phyloP scores from a whole-genome alignment of 2,329 filamentous ascomycete species.

The Cadophora gregata region DNA sequence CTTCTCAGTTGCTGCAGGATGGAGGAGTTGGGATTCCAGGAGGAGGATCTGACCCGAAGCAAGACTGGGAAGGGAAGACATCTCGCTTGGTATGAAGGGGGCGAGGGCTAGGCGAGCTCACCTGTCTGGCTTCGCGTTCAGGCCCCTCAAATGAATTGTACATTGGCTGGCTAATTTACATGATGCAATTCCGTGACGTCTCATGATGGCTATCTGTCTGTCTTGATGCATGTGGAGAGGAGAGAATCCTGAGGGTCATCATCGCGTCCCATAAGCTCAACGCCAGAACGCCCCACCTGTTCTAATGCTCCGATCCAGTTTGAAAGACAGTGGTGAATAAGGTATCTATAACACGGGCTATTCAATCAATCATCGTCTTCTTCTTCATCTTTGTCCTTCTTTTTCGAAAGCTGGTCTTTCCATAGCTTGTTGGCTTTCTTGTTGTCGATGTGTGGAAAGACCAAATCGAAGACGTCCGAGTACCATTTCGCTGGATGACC shows the following conservation, averaged over 20 bases:
- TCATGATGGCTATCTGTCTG: constrained; percentile 24
- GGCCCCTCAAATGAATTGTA: constrained; percentile 15
- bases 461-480: constrained; percentile 86
- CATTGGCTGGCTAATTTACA: constrained; percentile 29
- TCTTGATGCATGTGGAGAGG: constrained; percentile 25
- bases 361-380: constrained; percentile 40
- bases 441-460: constrained; percentile 83
- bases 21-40: constrained; percentile 10
- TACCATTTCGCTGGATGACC: constrained; percentile 95
- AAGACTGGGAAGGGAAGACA: background rate
- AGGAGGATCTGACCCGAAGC: background rate
- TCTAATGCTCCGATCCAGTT: constrained; percentile 27
- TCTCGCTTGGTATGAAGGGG: background rate
- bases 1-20: constrained; percentile 12
- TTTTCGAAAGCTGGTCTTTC: constrained; percentile 44
- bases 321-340: constrained; percentile 23
- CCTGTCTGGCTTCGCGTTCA: background rate
- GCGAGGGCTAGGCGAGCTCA: constrained; percentile 1
- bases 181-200: constrained; percentile 24
- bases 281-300: constrained; percentile 29
- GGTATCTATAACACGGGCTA: constrained; percentile 30
- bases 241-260: constrained; percentile 29
- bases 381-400: constrained; percentile 46
- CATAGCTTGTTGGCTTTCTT: constrained; percentile 72
- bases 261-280: constrained; percentile 25